phyloP scores from a whole-genome alignment of 2,329 filamentous ascomycete genomes.

The Cercospora nicotianae region DNA sequence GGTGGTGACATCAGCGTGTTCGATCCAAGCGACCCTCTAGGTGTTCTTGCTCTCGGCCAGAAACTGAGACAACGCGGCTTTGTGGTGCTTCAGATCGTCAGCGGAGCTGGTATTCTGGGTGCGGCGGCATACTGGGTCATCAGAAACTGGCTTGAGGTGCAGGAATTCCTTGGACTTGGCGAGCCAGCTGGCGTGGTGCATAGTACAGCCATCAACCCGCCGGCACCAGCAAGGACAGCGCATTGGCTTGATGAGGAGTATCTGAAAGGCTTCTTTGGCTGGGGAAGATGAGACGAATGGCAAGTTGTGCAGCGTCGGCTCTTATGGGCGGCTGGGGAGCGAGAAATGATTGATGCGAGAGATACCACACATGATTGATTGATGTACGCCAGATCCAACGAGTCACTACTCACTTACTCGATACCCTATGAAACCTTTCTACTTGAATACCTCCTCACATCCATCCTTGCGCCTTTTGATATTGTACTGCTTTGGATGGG shows the following conservation, averaged over 20 bases:
- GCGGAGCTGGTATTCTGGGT: slow-evolving; percentile 71
- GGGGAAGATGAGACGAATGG: slow-evolving; percentile 7
- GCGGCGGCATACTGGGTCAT: slow-evolving; percentile 55
- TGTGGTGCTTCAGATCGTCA: slow-evolving; percentile 70
- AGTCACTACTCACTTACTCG: not conserved
- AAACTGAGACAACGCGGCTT: slow-evolving; percentile 62
- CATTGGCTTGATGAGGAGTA: slow-evolving; percentile 16
- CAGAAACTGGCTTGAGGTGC: slow-evolving; percentile 37
- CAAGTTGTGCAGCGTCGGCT: not conserved
- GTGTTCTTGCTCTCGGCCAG: slow-evolving; percentile 66
- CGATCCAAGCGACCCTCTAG: slow-evolving; percentile 73
- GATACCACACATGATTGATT: not conserved
- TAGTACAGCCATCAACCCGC: slow-evolving; percentile 20
- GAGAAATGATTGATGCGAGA: not conserved
- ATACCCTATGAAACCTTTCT: not conserved
- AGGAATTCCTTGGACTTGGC: slow-evolving; percentile 32
- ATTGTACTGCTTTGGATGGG: not conserved
- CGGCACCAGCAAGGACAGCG: not conserved
- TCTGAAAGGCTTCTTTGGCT: slow-evolving; percentile 15
- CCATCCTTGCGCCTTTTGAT: not conserved
- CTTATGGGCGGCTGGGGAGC: not conserved
- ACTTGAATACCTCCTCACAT: not conserved
- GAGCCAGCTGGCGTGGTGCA: slow-evolving; percentile 16
- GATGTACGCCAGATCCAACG: not conserved
- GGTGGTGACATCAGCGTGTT: slow-evolving; percentile 42